Evolutionary conservation across 1,139 yeast species (phyloP), one percentile per base, ranked within the genome.

Genomic region (Scheffersomyces parashehatae): DNA sequence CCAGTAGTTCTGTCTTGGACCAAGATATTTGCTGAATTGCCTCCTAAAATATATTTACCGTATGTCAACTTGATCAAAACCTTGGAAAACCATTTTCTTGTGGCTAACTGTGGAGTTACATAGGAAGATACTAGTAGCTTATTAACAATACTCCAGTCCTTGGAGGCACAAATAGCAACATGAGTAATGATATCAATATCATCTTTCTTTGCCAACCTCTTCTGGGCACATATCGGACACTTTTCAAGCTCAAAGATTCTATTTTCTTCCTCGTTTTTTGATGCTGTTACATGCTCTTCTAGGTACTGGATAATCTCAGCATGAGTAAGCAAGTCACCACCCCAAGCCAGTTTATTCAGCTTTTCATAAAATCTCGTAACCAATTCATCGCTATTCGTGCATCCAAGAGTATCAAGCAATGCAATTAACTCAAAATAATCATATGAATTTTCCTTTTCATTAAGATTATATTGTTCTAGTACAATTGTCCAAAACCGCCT

Each of bases 1-100:
- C 99, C 99, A 0, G 97, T 86, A 34, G 78, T 73, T 51, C 99
- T 73, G 63, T 93, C 97, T 62, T 93, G 98, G 3, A 93, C 98
- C 42, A 93, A 70, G 35, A 93, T 93, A 58, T 91, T 91, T 11
- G 98, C 99, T 38, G 95, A 88, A 59, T 91, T 88, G 32, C 90
- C 85, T 1, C 99, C 99, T 28, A 91, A 67, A 39, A 84, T 82
- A 60, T 90, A 87, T 53, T 86, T 85, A 0, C 99, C 99, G 59
- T 89, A 90, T 0, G 95, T 88, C 38, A 93, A 69, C 58, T 89
- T 91, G 43, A 90, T 86, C 47, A 90, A 70, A 3, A 87, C 79
- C 56, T 87, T 89, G 5, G 91, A 78, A 54, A 87, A 88, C 98
- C 98, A 90, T 50, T 93, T 80, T 53, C 88, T 83, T 3, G 93